A percentile compares a stretch with the other conserved stretches of the same genome.
Conservation (phyloP, 2,329 filamentous ascomycete genomes). For the Phoma sp. region DNA sequence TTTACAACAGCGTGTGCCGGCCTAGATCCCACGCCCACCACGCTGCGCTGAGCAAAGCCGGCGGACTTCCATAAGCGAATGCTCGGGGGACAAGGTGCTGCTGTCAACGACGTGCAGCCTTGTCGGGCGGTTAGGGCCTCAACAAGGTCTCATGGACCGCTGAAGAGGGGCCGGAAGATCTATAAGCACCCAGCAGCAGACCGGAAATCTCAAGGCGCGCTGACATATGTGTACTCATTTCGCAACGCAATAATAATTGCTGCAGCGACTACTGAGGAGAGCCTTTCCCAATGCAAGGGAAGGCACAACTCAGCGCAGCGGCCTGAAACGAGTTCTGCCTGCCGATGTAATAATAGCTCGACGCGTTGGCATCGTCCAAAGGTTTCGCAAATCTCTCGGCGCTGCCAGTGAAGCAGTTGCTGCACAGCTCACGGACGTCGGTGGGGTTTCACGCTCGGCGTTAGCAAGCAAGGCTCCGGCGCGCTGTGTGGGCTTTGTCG, state of each 20-base stretch:
- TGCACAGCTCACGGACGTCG: conserved; percentile 20
- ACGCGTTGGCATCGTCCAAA: conserved; percentile 1
- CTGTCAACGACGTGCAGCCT: conserved; percentile 15
- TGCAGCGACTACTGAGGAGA: conserved; percentile 25
- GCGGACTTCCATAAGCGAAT: conserved; percentile 18
- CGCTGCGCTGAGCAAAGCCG: conserved; percentile 11
- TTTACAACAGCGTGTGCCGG: conserved; percentile 5
- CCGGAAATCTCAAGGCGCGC: conserved; percentile 20
- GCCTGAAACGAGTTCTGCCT: conserved; percentile 22
- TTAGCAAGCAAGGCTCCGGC: conserved; percentile 41
- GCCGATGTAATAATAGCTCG: conserved; percentile 5
- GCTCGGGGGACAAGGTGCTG: conserved; percentile 7
- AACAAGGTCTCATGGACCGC: conserved; percentile 27
- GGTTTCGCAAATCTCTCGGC: conserved; percentile 12
- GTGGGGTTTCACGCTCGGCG: conserved; percentile 37
- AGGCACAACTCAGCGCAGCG: conserved; percentile 18
- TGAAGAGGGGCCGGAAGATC: conserved; percentile 28
- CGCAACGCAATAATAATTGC: conserved; percentile 23
- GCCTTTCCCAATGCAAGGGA: conserved; percentile 9
- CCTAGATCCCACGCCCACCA: conserved; percentile 18
- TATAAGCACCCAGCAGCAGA: conserved; percentile 15
- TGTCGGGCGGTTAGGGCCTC: conserved; percentile 23
- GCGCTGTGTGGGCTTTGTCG: conserved; percentile 22
- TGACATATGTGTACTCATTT: conserved; percentile 24
- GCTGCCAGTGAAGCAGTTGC: conserved; percentile 19